phyloP scores from a whole-genome alignment of 1,139 yeast species.

The Yamadazyma triangularis region DNA sequence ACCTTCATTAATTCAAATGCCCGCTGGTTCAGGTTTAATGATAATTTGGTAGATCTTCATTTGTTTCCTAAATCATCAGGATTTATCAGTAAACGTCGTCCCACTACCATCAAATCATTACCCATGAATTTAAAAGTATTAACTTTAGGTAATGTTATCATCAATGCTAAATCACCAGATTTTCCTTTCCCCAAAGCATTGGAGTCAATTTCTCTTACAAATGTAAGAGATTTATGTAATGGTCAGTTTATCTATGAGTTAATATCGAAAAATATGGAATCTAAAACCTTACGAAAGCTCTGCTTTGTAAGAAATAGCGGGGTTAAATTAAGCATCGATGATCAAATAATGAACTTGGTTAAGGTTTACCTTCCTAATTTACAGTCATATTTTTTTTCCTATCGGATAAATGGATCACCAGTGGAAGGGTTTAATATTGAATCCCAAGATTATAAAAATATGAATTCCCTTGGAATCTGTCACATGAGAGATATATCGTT shows the following conservation, averaged over 20 bases:
- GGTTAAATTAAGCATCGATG: too few relatives aligned
- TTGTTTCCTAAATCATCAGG: slow-evolving; percentile 15
- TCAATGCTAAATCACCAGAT: slow-evolving; percentile 4
- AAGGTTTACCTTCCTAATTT: too few relatives aligned
- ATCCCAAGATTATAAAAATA: too few relatives aligned
- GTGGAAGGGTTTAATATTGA: too few relatives aligned
- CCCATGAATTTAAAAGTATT: slow-evolving; percentile 12
- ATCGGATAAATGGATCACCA: too few relatives aligned
- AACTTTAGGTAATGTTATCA: slow-evolving; percentile 15
- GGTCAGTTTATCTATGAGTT: slow-evolving; percentile 10
- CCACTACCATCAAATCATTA: slow-evolving; percentile 5
- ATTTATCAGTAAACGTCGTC: slow-evolving; percentile 10
- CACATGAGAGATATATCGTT: too few relatives aligned
- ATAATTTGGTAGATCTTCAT: slow-evolving; percentile 2
- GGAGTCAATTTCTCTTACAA: slow-evolving; percentile 7
- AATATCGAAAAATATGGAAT: slow-evolving; percentile 3
- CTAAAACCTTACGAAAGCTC: slow-evolving; percentile 3
- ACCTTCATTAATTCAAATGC: slow-evolving; percentile 18
- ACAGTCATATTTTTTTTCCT: too few relatives aligned
- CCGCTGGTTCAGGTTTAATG: slow-evolving; percentile 4
- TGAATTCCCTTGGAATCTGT: too few relatives aligned
- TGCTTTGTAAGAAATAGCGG: too few relatives aligned
- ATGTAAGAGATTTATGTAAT: slow-evolving; percentile 13
- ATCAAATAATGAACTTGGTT: too few relatives aligned
- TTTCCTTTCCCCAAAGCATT: slow-evolving; percentile 11